Percentiles rank a stretch among this genome's conserved stretches.
Conservation (phyloP, 2,329 filamentous ascomycete genomes). For the Ophiostoma ips region DNA sequence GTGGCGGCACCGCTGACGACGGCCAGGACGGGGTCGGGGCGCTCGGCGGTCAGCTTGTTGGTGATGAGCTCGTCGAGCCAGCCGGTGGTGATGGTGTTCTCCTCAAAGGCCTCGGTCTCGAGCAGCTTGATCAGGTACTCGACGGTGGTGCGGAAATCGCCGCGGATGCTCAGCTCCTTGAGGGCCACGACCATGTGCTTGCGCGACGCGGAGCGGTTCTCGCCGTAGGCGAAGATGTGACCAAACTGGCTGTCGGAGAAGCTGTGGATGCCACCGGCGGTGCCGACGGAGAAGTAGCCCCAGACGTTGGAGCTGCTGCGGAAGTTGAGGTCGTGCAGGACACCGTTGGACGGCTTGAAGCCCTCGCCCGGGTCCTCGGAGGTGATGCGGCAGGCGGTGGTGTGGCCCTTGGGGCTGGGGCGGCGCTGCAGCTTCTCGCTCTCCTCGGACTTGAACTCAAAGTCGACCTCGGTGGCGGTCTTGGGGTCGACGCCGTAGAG, state of each 20-base stretch:
- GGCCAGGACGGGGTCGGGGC: conserved; percentile 86
- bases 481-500: conserved; percentile 92
- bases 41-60: conserved; percentile 91
- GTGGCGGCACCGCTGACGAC: conserved; percentile 89
- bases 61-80: conserved; percentile 98
- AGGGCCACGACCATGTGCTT: conserved; percentile 99
- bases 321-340: conserved; percentile 98
- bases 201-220: conserved; percentile 87
- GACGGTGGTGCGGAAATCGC: conserved; percentile 96
- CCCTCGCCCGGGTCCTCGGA: conserved; percentile 97
- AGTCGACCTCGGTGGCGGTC: conserved; percentile 78
- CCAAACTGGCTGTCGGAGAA: conserved; percentile 99
- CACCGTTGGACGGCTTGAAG: conserved; percentile 98
- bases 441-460: conserved; percentile 80
- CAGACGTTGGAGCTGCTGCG: conserved; percentile 96
- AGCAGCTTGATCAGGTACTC: conserved; percentile 98
- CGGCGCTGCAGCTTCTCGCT: conserved; percentile 76
- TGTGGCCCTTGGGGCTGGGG: conserved; percentile 89
- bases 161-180: conserved; percentile 98
- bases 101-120: conserved; percentile 95
- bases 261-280: conserved; percentile 92
- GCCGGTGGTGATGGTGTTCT: conserved; percentile 97
- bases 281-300: conserved; percentile 99
- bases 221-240: conserved; percentile 97
- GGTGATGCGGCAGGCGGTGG: conserved; percentile 96